These are phyloP conservation scores for Metschnikowia borealis DNA, from an alignment of 805 yeast genomes.

Conservation along the genomic window DNA sequence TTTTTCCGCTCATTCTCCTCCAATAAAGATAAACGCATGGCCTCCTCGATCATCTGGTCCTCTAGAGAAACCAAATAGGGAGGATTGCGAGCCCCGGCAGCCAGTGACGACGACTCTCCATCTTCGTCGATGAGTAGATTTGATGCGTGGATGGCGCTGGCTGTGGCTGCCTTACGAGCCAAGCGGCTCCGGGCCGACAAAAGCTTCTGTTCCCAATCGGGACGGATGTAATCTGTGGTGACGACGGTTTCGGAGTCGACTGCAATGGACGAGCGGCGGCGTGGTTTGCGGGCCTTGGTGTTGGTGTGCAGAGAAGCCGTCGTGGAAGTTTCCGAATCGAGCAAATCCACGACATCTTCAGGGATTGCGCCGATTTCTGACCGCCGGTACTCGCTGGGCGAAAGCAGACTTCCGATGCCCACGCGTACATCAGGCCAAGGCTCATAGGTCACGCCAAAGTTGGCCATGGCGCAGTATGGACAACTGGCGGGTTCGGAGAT, in stretches of 20 bases:
- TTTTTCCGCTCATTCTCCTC: constrained; percentile 59
- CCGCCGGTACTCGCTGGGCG: constrained; percentile 34
- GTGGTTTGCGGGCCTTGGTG: constrained; percentile 7
- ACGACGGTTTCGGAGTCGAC: constrained; percentile 67
- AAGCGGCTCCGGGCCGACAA: constrained; percentile 67
- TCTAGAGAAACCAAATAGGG: constrained; percentile 32
- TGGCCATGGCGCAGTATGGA: constrained; percentile 87
- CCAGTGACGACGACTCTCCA: constrained; percentile 6
- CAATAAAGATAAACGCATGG: constrained; percentile 65
- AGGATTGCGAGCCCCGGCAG: constrained; percentile 2
- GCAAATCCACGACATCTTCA: constrained; percentile 6
- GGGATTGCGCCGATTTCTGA: constrained; percentile 10
- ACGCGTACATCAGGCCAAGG: constrained; percentile 52
- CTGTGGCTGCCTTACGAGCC: constrained; percentile 88
- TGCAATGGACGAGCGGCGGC: constrained; percentile 48
- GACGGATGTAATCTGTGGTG: constrained; percentile 78
- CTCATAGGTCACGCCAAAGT: constrained; percentile 80
- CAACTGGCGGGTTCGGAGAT: constrained; percentile 87
- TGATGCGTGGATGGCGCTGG: constrained; percentile 88
- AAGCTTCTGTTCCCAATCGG: constrained; percentile 85
- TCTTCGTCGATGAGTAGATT: constrained; percentile 53
- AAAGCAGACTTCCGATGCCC: constrained; percentile 55
- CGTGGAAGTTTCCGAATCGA: constrained; percentile 4
- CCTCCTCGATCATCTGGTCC: constrained; percentile 80
- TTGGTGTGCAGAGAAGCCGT: not conserved